A percentile compares a stretch with the other conserved stretches of the same genome.
These are phyloP conservation scores for Diaporthe nobilis DNA, from an alignment of 2,329 filamentous ascomycete species.

Conservation along the genomic window DNA sequence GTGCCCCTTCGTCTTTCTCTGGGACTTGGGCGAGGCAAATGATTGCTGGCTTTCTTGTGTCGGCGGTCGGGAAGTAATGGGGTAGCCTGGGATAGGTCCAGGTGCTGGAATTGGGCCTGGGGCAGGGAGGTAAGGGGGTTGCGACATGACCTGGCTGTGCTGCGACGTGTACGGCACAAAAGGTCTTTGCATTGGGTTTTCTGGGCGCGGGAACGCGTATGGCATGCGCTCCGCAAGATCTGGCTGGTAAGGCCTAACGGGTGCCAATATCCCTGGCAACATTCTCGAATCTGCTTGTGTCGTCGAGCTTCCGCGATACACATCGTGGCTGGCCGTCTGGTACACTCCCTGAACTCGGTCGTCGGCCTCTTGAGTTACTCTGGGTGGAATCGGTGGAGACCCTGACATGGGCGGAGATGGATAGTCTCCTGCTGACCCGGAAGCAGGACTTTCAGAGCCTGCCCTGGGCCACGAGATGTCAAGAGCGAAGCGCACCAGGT, in stretches of 20 bases:
- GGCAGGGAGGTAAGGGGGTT: slow-evolving; percentile 48
- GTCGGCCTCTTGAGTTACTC: slow-evolving; percentile 69
- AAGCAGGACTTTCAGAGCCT: slow-evolving; percentile 68
- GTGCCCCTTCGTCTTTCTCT: slow-evolving; percentile 82
- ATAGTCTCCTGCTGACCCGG: slow-evolving; percentile 72
- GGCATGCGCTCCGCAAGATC: slow-evolving; percentile 57
- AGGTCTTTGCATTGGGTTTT: slow-evolving; percentile 53
- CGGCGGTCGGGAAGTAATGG: slow-evolving; percentile 52
- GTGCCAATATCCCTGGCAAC: slow-evolving; percentile 49
- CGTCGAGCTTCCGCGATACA: slow-evolving; percentile 59
- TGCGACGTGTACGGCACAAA: slow-evolving; percentile 52
- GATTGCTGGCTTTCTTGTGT: slow-evolving; percentile 59
- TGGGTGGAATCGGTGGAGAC: slow-evolving; percentile 73
- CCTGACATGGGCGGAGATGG: slow-evolving; percentile 83
- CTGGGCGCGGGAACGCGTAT: slow-evolving; percentile 57
- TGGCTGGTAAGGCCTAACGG: slow-evolving; percentile 55
- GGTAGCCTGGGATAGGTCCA: slow-evolving; percentile 52
- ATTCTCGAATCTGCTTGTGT: slow-evolving; percentile 55
- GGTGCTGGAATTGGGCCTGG: slow-evolving; percentile 49
- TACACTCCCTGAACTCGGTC: slow-evolving; percentile 67
- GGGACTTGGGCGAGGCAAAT: slow-evolving; percentile 71
- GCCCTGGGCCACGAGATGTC: slow-evolving; percentile 70
- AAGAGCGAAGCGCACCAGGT: slow-evolving; percentile 68
- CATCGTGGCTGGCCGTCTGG: slow-evolving; percentile 63
- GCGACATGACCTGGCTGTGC: slow-evolving; percentile 51